These are phyloP conservation scores for Auricularia auricula-judae DNA, from an alignment of 768 basidiomycete genomes.

Conservation along the genomic window DNA sequence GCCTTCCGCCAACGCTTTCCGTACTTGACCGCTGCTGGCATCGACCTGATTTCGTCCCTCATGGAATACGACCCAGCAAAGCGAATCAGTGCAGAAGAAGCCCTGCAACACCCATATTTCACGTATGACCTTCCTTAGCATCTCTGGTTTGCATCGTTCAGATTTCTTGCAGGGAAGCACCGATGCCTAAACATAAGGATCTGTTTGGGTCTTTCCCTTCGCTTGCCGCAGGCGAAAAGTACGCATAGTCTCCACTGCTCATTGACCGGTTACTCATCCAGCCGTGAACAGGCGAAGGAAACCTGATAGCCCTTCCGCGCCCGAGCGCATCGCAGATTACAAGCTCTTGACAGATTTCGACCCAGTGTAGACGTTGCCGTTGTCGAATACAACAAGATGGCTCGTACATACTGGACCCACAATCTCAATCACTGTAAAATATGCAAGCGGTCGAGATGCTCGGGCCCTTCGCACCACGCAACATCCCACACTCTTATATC, in stretches of 20 bases:
- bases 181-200: conserved; percentile 91
- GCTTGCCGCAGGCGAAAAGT: conserved; percentile 94
- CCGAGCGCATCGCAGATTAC: conserved; percentile 57
- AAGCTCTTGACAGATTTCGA: conserved; percentile 59
- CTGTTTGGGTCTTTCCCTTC: conserved; percentile 94
- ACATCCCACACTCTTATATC: no score
- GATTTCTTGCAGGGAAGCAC: conserved; percentile 58
- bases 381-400: no score
- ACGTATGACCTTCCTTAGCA: conserved; percentile 36
- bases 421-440: background rate
- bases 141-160: conserved; percentile 3
- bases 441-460: no score
- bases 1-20: conserved; percentile 81
- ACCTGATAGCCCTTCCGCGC: conserved; percentile 71
- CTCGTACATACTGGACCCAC: no score
- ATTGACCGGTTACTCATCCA: background rate
- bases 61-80: conserved; percentile 83
- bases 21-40: conserved; percentile 70
- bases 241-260: conserved; percentile 14
- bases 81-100: conserved; percentile 83
- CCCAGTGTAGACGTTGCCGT: conserved; percentile 15
- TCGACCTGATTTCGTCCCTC: conserved; percentile 73
- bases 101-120: conserved; percentile 86
- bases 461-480: no score
- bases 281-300: conserved; percentile 51